Evolutionary conservation across 495 filamentous ascomycete species (phyloP).

Genomic region (Cudoniella acicularis): DNA sequence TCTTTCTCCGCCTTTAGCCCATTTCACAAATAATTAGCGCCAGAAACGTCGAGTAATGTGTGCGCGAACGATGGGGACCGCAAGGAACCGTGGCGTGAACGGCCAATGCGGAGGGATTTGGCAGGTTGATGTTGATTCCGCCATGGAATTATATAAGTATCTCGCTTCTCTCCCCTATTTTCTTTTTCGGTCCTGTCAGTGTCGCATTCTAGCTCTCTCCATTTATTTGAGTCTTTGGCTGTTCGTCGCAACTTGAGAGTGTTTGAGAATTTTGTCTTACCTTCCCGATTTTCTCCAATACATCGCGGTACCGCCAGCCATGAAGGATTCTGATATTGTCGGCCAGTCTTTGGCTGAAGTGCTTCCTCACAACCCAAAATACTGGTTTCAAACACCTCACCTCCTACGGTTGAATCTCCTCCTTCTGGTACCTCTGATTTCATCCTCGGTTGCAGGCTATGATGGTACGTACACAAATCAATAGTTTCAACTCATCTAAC

Average conservation of each 20-base stretch:
- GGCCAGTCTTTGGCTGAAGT: conserved; percentile 17
- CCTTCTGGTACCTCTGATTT: conserved; percentile 37
- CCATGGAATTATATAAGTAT: neutral
- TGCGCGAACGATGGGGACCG: neutral
- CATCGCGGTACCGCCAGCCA: no score
- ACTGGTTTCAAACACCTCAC: conserved; percentile 33
- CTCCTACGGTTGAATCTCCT: conserved; percentile 36
- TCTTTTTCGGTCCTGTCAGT: neutral
- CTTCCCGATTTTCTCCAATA: no score
- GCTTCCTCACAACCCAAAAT: conserved; percentile 29
- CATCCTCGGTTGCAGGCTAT: conserved; percentile 37
- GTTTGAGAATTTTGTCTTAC: neutral
- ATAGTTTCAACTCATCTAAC: neutral
- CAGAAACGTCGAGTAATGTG: neutral
- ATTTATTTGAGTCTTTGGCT: neutral
- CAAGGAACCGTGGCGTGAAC: neutral
- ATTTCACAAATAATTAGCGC: neutral
- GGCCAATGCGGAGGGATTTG: neutral
- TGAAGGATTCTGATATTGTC: neutral
- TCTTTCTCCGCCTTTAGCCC: neutral
- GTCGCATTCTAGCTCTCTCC: neutral
- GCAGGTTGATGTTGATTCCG: neutral
- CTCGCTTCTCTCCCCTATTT: neutral
- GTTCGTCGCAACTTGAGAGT: neutral
- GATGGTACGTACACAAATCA: conserved; percentile 26